Evolutionary conservation across 441 rosid genomes (phyloP).

Genomic region (Lepidium campestre): DNA sequence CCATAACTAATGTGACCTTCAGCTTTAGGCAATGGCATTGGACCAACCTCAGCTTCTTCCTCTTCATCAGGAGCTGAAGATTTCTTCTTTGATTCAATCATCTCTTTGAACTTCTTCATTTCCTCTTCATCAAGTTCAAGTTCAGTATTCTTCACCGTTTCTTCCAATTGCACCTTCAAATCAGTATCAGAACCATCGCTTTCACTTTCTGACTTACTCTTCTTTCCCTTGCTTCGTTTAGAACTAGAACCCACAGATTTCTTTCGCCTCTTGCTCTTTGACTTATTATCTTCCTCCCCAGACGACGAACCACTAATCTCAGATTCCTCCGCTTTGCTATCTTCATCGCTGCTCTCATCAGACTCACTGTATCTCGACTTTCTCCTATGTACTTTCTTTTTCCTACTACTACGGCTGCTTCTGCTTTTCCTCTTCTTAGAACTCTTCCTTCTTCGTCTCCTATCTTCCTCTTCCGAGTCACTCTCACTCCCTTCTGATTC

Average conservation of each 20-base stretch:
- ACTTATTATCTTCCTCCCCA: slow-evolving; percentile 30
- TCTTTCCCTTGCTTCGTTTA: slow-evolving; percentile 35
- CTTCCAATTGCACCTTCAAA: slow-evolving; percentile 39
- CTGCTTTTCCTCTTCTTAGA: slow-evolving; percentile 30
- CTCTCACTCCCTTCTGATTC: slow-evolving; percentile 43
- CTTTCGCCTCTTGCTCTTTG: slow-evolving; percentile 41
- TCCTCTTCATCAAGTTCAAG: slow-evolving; percentile 61
- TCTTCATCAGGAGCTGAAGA: slow-evolving; percentile 56
- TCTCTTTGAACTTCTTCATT: slow-evolving; percentile 53
- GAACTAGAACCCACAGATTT: slow-evolving; percentile 22
- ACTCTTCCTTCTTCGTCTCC: slow-evolving; percentile 37
- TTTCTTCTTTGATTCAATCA: slow-evolving; percentile 76
- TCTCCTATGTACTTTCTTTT: slow-evolving; percentile 26
- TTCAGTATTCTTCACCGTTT: slow-evolving; percentile 20
- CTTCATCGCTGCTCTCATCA: slow-evolving; percentile 43
- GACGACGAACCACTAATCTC: slow-evolving; percentile 34
- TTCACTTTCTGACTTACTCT: slow-evolving; percentile 34
- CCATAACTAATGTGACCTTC: slow-evolving; percentile 94
- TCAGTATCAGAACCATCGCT: slow-evolving; percentile 37
- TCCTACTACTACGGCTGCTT: slow-evolving; percentile 32
- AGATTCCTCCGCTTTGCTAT: slow-evolving; percentile 31
- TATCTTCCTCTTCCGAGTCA: slow-evolving; percentile 37
- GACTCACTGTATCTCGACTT: slow-evolving; percentile 46
- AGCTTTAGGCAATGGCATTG: slow-evolving; percentile 82
- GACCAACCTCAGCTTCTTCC: slow-evolving; percentile 56